Evolutionary conservation across 2,329 filamentous ascomycete species (phyloP).

Genomic region (Neonectria magnoliae): DNA sequence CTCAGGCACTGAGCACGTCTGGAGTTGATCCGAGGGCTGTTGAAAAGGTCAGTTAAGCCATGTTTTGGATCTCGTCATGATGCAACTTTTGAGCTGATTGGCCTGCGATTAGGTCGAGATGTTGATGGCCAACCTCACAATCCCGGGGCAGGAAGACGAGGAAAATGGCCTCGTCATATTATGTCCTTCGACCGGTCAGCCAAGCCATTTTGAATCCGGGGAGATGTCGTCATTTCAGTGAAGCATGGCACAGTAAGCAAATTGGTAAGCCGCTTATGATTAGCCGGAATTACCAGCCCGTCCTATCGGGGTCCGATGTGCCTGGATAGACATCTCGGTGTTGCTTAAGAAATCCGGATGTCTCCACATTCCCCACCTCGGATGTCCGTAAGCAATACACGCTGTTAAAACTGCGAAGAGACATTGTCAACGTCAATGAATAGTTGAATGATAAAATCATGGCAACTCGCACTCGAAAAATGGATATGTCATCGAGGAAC

Average conservation of each 20-base stretch:
- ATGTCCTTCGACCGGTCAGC: slow-evolving; percentile 6
- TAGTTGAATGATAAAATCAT: not conserved
- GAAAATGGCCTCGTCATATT: slow-evolving; percentile 30
- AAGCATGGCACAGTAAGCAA: not conserved
- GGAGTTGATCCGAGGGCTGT: slow-evolving; percentile 20
- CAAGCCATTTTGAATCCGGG: not conserved
- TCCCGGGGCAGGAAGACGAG: slow-evolving; percentile 28
- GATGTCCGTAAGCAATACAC: not conserved
- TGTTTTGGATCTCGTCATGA: not conserved
- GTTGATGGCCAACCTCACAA: slow-evolving; percentile 21
- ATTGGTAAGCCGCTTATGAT: not conserved
- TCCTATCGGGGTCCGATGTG: not conserved
- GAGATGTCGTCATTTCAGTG: not conserved
- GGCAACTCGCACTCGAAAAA: not conserved
- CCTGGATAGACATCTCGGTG: slow-evolving; percentile 4
- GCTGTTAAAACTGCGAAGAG: too few species aligned
- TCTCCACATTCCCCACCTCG: not conserved
- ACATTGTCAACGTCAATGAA: not conserved
- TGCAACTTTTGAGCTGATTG: not conserved
- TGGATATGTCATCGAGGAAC: not conserved
- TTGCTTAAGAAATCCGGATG: slow-evolving; percentile 4
- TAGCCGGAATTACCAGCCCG: not conserved
- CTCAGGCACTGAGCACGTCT: slow-evolving; percentile 66
- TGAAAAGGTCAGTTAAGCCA: slow-evolving; percentile 19
- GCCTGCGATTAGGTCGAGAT: slow-evolving; percentile 8